These are phyloP conservation scores for Cutaneotrichosporon cutaneum DNA, from an alignment of 1,284 basidiomycete genomes.

Conservation along the genomic window DNA sequence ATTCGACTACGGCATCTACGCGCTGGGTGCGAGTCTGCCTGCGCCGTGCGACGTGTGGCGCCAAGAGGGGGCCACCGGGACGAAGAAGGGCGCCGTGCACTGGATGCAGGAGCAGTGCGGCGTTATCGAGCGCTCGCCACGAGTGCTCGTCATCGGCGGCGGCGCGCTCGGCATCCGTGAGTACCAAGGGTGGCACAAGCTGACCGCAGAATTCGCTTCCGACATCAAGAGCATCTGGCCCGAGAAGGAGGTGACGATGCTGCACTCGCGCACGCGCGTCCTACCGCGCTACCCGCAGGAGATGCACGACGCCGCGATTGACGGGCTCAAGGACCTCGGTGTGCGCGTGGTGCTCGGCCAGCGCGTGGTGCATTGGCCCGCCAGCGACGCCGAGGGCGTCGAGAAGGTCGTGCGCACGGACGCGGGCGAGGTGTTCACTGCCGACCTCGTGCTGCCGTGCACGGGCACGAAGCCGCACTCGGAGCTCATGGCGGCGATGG, in stretches of 20 bases:
- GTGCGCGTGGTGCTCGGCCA: constrained; percentile 54
- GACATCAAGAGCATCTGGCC: constrained; percentile 55
- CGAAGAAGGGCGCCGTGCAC: constrained; percentile 38
- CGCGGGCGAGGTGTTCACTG: constrained; percentile 61
- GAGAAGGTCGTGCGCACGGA: constrained; percentile 58
- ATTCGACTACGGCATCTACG: constrained; percentile 56
- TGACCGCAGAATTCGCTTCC: constrained; percentile 52
- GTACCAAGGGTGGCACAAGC: too few relatives aligned
- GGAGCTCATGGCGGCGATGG: constrained; percentile 58
- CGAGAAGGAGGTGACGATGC: constrained; percentile 52
- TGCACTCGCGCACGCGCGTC: constrained; percentile 54
- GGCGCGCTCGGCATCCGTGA: constrained; percentile 57
- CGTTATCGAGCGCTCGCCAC: constrained; percentile 44
- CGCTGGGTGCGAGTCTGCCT: constrained; percentile 50
- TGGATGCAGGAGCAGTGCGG: constrained; percentile 34
- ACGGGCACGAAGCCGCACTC: constrained; percentile 75
- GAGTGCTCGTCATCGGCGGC: constrained; percentile 55
- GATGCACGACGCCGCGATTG: constrained; percentile 50
- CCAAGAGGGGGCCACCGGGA: constrained; percentile 32
- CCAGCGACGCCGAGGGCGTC: constrained; percentile 39
- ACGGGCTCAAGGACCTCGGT: constrained; percentile 47
- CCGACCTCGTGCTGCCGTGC: constrained; percentile 70
- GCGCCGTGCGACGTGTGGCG: constrained; percentile 51
- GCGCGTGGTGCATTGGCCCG: constrained; percentile 47
- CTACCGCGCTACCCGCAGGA: constrained; percentile 54